Base-by-base conservation (phyloP, 169 alveolate genomes). In the Plasmodium knowlesi region DNA sequence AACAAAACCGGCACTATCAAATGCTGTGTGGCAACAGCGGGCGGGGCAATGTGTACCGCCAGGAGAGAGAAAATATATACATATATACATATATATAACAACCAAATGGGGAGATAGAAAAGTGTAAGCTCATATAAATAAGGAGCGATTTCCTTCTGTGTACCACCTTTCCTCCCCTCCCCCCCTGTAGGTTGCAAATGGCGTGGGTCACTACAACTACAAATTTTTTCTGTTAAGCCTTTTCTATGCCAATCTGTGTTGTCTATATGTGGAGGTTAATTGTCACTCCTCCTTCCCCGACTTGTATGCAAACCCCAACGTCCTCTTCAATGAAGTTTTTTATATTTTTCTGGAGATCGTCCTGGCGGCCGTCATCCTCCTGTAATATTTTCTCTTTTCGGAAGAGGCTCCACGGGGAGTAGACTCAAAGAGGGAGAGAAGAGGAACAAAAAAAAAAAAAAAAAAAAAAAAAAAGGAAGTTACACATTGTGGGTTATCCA, bases 201-300 rank as follows among this genome's bases (percentile, higher is more conserved):
- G 95, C 73, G 92, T 92, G 28, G 95, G 95, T 3, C 81, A 82
- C 82, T 67, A 91, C 89, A 91, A 91, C 50, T 84, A 91, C 70
- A 91, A 91, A 74, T 95, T 84, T 71, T 84, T 84, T 71, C 54
- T 84, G 70, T 70, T 84, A 71, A 84, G 92, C 54, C 54, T 84
- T 12, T 72, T 84, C 76, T 84, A 84, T 5, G 92, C 92, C 3
- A 84, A 84, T 16, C 22, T 84, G 6, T 84, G 92, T 16, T 84
- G 92, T 19, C 54, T 84, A 25, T 84, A 84, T 71, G 83, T 84
- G 50, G 83, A 72, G 41, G 76, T 84, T 6, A 84, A 84, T 32
- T 84, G 92, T 19, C 41, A 84, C 34, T 71, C 92, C 10, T 84
- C 92, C 19, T 84, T 84, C 73, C 92, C 92, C 5, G 32, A 84